Evolutionary conservation across 176 grass and related monocot genomes (phyloP).

Genomic region (Alopecurus myosuroides): DNA sequence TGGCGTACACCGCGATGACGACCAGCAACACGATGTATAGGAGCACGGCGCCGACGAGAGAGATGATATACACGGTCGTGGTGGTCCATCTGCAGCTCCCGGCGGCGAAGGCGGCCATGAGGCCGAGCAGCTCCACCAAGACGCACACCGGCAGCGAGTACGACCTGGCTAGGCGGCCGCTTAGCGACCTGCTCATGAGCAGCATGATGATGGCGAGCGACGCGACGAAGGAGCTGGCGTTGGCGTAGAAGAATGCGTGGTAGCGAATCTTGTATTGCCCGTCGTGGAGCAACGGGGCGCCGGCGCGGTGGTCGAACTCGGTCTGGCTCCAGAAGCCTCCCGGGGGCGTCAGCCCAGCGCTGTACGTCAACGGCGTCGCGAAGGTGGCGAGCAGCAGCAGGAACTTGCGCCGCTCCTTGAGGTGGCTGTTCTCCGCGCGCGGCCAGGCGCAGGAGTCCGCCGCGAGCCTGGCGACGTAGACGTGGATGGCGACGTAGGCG

Average conservation of each 20-base stretch:
- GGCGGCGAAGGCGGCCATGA: background rate
- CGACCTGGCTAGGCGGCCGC: background rate
- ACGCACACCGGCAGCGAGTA: background rate
- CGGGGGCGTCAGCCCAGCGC: conserved; percentile 12
- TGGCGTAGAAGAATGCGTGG: conserved; percentile 23
- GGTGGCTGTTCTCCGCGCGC: background rate
- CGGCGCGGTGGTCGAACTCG: background rate
- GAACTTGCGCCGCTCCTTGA: background rate
- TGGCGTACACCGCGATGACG: background rate
- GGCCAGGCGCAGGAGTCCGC: background rate
- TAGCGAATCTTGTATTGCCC: background rate
- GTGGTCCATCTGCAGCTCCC: background rate
- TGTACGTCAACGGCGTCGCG: conserved; percentile 18
- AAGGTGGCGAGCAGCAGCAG: conserved; percentile 12
- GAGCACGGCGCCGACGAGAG: background rate
- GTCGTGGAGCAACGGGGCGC: conserved; percentile 16
- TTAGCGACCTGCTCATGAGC: background rate
- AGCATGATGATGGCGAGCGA: conserved; percentile 29
- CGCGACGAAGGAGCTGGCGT: conserved; percentile 16
- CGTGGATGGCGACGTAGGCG: no score
- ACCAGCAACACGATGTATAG: background rate
- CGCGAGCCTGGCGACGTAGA: background rate
- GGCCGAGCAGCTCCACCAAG: background rate
- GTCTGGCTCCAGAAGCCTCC: background rate
- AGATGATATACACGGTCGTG: background rate